A percentile compares a stretch with the other conserved stretches of the same genome.
These are phyloP conservation scores for Starmerella ratchasimensis DNA, from an alignment of 805 yeast species.

Conservation along the genomic window DNA sequence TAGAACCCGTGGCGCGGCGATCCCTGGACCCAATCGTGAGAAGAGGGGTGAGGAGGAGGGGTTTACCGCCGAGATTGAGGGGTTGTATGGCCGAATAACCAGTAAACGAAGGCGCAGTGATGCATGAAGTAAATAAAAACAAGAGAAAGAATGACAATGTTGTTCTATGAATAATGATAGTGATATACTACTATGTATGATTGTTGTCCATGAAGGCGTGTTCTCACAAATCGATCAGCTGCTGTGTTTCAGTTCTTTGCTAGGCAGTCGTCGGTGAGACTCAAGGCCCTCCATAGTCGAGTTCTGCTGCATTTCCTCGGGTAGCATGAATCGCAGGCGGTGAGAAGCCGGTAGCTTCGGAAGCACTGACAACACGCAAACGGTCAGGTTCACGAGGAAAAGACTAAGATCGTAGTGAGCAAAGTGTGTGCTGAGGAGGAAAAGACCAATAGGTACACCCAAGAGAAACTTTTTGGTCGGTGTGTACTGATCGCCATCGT, in stretches of 20 bases:
- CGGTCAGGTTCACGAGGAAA: slow-evolving; percentile 64
- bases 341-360: slow-evolving; percentile 64
- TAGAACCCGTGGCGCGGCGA: no score
- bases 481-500: slow-evolving; percentile 91
- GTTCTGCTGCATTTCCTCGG: slow-evolving; percentile 16
- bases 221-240: no score
- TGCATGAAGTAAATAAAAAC: no score
- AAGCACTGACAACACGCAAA: slow-evolving; percentile 74
- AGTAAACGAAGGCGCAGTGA: no score
- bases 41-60: no score
- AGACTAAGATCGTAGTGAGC: slow-evolving; percentile 68
- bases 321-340: slow-evolving; percentile 26
- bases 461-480: slow-evolving; percentile 88
- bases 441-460: slow-evolving; percentile 83
- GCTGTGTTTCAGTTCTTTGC: slow-evolving; percentile 13
- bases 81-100: no score
- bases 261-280: slow-evolving; percentile 13
- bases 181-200: no score
- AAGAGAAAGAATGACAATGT: no score
- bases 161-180: no score
- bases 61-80: no score
- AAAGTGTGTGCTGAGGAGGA: slow-evolving; percentile 79
- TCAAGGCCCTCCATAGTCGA: slow-evolving; percentile 5
- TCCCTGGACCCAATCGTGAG: no score
- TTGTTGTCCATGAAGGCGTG: no score